A percentile compares a stretch with the other conserved stretches of the same genome.
phyloP scores from a whole-genome alignment of 495 filamentous ascomycete genomes.

The Amphirosellinia nigrospora region DNA sequence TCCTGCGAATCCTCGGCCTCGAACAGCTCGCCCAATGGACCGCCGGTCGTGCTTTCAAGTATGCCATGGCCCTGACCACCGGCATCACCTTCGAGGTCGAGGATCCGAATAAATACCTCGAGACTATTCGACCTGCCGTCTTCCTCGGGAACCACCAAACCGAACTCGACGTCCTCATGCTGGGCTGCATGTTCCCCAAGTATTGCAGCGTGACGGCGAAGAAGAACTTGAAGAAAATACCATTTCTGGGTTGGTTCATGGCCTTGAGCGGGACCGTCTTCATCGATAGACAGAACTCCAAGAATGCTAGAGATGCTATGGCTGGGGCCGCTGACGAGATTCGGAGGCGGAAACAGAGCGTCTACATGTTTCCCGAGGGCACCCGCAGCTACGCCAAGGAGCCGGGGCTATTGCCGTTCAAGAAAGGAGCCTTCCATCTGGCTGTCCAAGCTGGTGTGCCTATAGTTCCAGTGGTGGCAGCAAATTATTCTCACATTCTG shows the following conservation, averaged over 20 bases:
- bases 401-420: constrained; percentile 85
- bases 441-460: constrained; percentile 93
- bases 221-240: constrained; percentile 76
- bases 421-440: constrained; percentile 97
- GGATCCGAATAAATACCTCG: constrained; percentile 68
- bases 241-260: constrained; percentile 98
- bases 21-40: constrained; percentile 85
- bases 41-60: constrained; percentile 80
- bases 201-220: constrained; percentile 96
- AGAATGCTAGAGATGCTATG: constrained; percentile 85
- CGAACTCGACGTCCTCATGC: constrained; percentile 91
- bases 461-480: constrained; percentile 84
- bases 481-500: constrained; percentile 86
- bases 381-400: constrained; percentile 87
- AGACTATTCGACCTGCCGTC: constrained; percentile 76
- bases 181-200: constrained; percentile 84
- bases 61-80: constrained; percentile 73
- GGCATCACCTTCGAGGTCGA: constrained; percentile 81
- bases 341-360: constrained; percentile 74
- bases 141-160: constrained; percentile 95
- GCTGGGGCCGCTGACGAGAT: constrained; percentile 82
- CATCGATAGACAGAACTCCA: constrained; percentile 85
- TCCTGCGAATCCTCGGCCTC: constrained; percentile 72
- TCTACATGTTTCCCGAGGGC: constrained; percentile 94
- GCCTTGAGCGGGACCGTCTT: constrained; percentile 86